phyloP scores from a whole-genome alignment of 352 stramenopile species.

The Globisporangium uncinulatum region DNA sequence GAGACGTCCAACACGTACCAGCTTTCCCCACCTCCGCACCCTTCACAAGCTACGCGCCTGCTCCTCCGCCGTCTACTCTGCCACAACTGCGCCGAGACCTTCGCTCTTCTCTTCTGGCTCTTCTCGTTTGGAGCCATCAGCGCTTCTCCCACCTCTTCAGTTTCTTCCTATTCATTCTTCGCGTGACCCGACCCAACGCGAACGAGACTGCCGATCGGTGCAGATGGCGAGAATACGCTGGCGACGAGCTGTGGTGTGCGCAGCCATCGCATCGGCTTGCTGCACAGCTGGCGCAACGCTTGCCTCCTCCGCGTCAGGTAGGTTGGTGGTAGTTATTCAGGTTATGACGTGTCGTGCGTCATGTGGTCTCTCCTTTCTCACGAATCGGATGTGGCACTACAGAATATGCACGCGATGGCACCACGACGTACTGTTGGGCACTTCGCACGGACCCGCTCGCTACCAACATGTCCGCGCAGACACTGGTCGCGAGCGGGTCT shows the following conservation, averaged over 20 bases:
- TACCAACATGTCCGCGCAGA: conserved; percentile 11
- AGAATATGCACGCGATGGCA: conserved; percentile 12
- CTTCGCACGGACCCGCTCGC: conserved; percentile 13
- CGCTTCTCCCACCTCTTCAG: not conserved
- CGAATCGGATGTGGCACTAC: not conserved
- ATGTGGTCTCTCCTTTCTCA: not conserved
- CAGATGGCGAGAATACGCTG: no score
- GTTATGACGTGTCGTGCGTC: no score
- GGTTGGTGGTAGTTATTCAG: no score
- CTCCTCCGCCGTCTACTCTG: not conserved
- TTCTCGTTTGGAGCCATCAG: not conserved
- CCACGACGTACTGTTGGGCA: conserved; percentile 35
- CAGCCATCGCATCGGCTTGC: no score
- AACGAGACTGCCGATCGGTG: no score
- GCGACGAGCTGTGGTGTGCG: no score
- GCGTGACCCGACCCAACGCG: no score
- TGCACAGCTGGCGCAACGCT: no score
- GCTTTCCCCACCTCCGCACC: no score
- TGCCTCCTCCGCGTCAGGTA: no score
- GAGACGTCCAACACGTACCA: not conserved
- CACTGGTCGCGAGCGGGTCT: conserved; percentile 11
- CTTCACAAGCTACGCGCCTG: not conserved
- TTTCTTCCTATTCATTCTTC: no score
- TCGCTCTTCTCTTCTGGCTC: not conserved
- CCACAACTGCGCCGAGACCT: not conserved